Percentiles rank a stretch among this genome's conserved stretches.
phyloP scores from a whole-genome alignment of 192 early-diverging fungal genomes.

The Dimargaris xerosporica region DNA sequence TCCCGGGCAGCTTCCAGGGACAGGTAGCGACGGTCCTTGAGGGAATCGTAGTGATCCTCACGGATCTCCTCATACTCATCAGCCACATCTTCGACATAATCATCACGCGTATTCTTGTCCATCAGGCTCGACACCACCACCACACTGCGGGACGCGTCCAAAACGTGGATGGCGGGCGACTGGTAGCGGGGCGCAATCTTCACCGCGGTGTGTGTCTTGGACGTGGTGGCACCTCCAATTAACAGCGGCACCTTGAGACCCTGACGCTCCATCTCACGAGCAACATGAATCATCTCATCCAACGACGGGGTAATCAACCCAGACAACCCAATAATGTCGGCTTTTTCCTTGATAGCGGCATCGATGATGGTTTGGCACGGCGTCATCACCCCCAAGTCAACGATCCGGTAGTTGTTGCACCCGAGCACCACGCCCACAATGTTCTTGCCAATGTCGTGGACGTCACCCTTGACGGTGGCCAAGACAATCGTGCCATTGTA shows the following conservation, averaged over 20 bases:
- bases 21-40: slow-evolving; percentile 72
- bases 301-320: slow-evolving; percentile 91
- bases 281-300: slow-evolving; percentile 95
- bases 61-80: slow-evolving; percentile 93
- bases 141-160: slow-evolving; percentile 85
- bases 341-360: slow-evolving; percentile 72
- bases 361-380: slow-evolving; percentile 88
- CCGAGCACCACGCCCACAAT: slow-evolving; percentile 93
- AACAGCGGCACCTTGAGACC: slow-evolving; percentile 80
- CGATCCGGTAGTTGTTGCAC: slow-evolving; percentile 93
- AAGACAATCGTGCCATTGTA: slow-evolving; percentile 83
- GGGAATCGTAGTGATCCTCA: slow-evolving; percentile 82
- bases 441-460: slow-evolving; percentile 98
- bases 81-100: slow-evolving; percentile 72
- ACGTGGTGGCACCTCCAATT: slow-evolving; percentile 91
- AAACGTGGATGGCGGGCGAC: slow-evolving; percentile 62
- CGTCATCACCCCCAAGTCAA: slow-evolving; percentile 92
- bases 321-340: slow-evolving; percentile 83
- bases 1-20: slow-evolving; percentile 52
- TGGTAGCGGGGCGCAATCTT: slow-evolving; percentile 87
- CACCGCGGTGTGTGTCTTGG: slow-evolving; percentile 92
- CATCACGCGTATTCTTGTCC: slow-evolving; percentile 59
- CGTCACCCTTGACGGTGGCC: slow-evolving; percentile 95
- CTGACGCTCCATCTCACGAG: slow-evolving; percentile 78
- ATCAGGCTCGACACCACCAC: slow-evolving; percentile 80